Evolutionary conservation across 2,329 filamentous ascomycete species (phyloP).

Genomic region (Colletotrichum costaricense): DNA sequence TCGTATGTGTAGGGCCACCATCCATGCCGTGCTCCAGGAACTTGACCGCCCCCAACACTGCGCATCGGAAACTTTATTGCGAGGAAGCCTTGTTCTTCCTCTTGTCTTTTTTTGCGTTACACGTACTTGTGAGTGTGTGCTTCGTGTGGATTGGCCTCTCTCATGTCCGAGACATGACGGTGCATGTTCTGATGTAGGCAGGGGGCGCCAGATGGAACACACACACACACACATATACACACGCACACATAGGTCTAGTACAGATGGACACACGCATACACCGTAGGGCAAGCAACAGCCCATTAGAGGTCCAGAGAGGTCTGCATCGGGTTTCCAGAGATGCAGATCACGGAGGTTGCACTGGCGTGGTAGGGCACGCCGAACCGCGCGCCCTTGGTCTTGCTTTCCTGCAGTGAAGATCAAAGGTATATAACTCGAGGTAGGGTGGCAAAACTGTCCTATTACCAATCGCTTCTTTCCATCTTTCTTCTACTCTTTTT

Average conservation of each 20-base stretch:
- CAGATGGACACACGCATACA: background rate
- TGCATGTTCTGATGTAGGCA: slow-evolving; percentile 3
- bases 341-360: slow-evolving; percentile 11
- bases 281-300: background rate
- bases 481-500: background rate
- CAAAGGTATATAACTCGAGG: slow-evolving; percentile 28
- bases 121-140: background rate
- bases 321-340: background rate
- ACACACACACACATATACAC: background rate
- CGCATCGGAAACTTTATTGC: background rate
- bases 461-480: background rate
- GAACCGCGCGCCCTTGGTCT: background rate
- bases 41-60: too few relatives aligned
- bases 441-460: slow-evolving; percentile 22
- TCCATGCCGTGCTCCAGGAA: background rate
- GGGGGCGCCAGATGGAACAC: slow-evolving; percentile 8
- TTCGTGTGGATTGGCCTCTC: background rate
- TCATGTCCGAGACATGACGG: background rate
- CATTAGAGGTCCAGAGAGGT: background rate
- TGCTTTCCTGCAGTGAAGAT: background rate
- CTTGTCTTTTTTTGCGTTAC: background rate
- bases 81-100: background rate
- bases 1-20: too few relatives aligned
- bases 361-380: background rate
- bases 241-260: background rate